These are phyloP conservation scores for Sporothrix phasma DNA, from an alignment of 2,329 filamentous ascomycete species.

Conservation along the genomic window DNA sequence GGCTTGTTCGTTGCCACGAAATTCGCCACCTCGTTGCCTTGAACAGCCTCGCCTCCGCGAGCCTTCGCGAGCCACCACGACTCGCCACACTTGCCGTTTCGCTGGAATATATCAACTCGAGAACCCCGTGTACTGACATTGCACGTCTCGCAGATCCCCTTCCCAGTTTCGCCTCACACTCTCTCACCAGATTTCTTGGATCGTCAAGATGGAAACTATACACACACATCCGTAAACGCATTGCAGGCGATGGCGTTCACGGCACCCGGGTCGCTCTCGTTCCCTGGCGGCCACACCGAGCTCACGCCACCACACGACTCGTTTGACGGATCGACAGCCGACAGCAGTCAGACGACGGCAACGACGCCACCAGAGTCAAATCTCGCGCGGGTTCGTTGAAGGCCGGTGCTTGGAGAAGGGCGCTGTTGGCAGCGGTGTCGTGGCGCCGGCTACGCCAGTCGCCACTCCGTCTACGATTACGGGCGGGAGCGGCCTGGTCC, in stretches of 20 bases:
- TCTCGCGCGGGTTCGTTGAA: neutral
- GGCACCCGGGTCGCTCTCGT: slow-evolving; percentile 82
- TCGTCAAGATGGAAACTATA: slow-evolving; percentile 66
- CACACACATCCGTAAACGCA: slow-evolving; percentile 83
- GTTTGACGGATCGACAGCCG: neutral
- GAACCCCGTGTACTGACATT: neutral
- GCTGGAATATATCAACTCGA: neutral
- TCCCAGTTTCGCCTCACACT: neutral
- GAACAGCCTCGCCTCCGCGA: neutral
- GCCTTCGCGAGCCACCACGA: neutral
- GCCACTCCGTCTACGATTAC: slow-evolving; percentile 78
- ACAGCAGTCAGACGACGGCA: neutral
- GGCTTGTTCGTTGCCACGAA: neutral
- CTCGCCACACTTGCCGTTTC: neutral
- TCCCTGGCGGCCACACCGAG: slow-evolving; percentile 74
- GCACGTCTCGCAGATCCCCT: neutral
- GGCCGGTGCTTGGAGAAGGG: slow-evolving; percentile 26
- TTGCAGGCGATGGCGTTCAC: slow-evolving; percentile 94
- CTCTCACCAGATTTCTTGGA: neutral
- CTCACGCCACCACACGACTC: slow-evolving; percentile 64
- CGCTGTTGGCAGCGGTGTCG: slow-evolving; percentile 55
- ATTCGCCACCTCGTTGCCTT: neutral
- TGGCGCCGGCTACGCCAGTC: slow-evolving; percentile 82
- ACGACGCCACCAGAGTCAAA: neutral
- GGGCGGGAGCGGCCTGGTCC: slow-evolving; percentile 80